Evolutionary conservation across 495 filamentous ascomycete species (phyloP).

Genomic region (Staphylotrichum longicolle): DNA sequence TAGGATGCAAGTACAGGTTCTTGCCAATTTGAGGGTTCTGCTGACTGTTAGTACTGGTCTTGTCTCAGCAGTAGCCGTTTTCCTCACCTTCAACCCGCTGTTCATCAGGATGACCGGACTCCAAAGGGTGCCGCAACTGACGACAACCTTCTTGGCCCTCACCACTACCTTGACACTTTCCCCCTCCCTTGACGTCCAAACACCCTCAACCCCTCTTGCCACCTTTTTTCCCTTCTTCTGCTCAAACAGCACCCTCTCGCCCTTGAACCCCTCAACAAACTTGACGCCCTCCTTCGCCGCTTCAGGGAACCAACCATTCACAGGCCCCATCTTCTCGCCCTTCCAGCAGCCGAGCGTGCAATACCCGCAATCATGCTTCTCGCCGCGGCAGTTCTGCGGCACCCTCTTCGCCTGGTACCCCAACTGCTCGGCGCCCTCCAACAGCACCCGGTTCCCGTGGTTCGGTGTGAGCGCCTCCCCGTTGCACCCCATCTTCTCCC

Average conservation of each 20-base stretch:
- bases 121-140: slow-evolving; percentile 70
- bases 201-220: slow-evolving; percentile 66
- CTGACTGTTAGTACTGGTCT: slow-evolving; percentile 29
- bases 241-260: slow-evolving; percentile 65
- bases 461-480: slow-evolving; percentile 65
- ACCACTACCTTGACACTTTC: slow-evolving; percentile 63
- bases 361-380: slow-evolving; percentile 72
- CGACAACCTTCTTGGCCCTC: slow-evolving; percentile 77
- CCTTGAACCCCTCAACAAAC: slow-evolving; percentile 77
- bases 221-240: slow-evolving; percentile 48
- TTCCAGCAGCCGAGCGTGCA: slow-evolving; percentile 75
- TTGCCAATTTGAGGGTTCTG: slow-evolving; percentile 81
- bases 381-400: slow-evolving; percentile 75
- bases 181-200: slow-evolving; percentile 69
- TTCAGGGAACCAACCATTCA: slow-evolving; percentile 72
- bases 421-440: slow-evolving; percentile 73
- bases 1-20: slow-evolving; percentile 80
- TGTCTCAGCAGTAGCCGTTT: no score
- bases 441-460: slow-evolving; percentile 60
- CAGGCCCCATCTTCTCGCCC: slow-evolving; percentile 73
- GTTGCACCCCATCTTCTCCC: slow-evolving; percentile 64
- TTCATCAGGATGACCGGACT: slow-evolving; percentile 73
- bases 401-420: slow-evolving; percentile 69
- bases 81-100: slow-evolving; percentile 59
- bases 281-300: slow-evolving; percentile 69